phyloP scores from a whole-genome alignment of 495 filamentous ascomycete genomes.

The Talaromyces liani region DNA sequence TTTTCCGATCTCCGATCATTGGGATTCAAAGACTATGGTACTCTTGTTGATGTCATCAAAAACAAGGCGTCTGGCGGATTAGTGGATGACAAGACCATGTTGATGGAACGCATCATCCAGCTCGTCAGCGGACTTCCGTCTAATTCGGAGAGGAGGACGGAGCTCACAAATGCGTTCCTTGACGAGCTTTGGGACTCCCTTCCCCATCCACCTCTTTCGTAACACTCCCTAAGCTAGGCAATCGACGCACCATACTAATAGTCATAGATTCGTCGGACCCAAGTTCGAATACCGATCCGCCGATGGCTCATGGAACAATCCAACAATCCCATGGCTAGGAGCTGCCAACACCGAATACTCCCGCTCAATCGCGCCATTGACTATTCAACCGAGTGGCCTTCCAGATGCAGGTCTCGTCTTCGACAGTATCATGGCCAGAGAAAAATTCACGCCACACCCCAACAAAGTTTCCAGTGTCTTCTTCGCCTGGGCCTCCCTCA shows the following conservation, averaged over 20 bases:
- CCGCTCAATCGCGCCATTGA: constrained; percentile 43
- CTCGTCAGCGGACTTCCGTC: constrained; percentile 59
- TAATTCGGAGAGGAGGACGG: constrained; percentile 51
- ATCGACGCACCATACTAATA: constrained; percentile 9
- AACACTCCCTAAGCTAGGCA: constrained; percentile 8
- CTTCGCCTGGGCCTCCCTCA: constrained; percentile 51
- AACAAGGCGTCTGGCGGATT: constrained; percentile 48
- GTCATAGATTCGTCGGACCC: constrained; percentile 51
- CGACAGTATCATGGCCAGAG: constrained; percentile 45
- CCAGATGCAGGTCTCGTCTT: constrained; percentile 48
- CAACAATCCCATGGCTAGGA: constrained; percentile 47
- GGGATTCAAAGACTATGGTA: constrained; percentile 49
- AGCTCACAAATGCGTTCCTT: constrained; percentile 64
- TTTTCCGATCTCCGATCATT: constrained; percentile 57
- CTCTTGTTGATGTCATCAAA: constrained; percentile 46
- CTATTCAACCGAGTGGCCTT: constrained; percentile 42
- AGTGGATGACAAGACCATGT: constrained; percentile 67
- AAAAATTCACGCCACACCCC: constrained; percentile 46
- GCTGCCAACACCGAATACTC: constrained; percentile 50
- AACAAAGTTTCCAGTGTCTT: constrained; percentile 53
- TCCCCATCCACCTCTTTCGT: constrained; percentile 46
- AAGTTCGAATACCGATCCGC: constrained; percentile 61
- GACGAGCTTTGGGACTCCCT: constrained; percentile 60
- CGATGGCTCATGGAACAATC: constrained; percentile 64
- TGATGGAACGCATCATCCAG: constrained; percentile 75